Conservation (phyloP, 2,329 filamentous ascomycete species). For the Daldinia sp. region DNA sequence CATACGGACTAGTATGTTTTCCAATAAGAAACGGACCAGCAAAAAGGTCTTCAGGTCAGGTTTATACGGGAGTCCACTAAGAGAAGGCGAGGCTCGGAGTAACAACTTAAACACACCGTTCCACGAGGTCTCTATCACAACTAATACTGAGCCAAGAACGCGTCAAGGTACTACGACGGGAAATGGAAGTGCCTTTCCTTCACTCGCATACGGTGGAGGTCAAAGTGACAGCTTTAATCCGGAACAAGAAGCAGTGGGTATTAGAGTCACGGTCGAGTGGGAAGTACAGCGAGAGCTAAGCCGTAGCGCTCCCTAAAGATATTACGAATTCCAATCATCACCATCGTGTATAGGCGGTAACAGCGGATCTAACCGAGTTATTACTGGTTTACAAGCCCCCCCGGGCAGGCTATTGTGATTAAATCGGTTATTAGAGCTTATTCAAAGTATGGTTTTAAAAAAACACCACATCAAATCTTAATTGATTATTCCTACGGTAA, state of each 20-base stretch:
- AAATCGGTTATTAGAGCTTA: no score
- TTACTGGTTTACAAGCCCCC: no score
- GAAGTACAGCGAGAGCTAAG: background rate
- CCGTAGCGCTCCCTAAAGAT: no score
- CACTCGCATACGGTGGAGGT: background rate
- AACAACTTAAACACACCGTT: background rate
- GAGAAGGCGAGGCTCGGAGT: no score
- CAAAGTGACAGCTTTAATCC: background rate
- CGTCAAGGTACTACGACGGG: background rate
- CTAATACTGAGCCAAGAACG: background rate
- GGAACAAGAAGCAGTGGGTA: background rate
- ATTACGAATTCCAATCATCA: no score
- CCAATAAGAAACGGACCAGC: background rate
- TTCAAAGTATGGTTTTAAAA: no score
- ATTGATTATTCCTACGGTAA: no score
- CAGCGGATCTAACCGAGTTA: no score
- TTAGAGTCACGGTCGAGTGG: background rate
- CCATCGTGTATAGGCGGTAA: no score
- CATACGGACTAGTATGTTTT: background rate
- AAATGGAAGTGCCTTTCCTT: background rate
- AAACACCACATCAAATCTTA: no score
- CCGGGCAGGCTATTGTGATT: no score
- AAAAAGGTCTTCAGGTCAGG: background rate
- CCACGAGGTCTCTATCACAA: background rate
- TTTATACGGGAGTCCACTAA: background rate